Conservation (phyloP, 2,329 filamentous ascomycete genomes). For the Microdochium trichocladiopsis region DNA sequence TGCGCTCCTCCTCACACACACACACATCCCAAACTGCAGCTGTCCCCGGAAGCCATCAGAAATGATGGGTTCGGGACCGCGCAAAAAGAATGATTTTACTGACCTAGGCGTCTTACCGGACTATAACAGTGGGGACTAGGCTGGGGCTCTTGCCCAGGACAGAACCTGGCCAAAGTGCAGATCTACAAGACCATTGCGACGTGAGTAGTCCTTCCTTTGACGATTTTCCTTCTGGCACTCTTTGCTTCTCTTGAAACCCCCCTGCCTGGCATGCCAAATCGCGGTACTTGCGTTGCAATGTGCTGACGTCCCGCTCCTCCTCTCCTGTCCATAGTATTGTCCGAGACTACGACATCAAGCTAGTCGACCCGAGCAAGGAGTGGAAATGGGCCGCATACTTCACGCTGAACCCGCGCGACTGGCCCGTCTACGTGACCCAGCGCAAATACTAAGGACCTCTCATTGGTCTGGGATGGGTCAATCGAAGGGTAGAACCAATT, state of each 20-base stretch:
- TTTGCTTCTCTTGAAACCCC: neutral
- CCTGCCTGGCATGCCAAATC: neutral
- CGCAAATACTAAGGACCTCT: neutral
- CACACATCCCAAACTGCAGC: too few relatives aligned
- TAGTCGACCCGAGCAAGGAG: neutral
- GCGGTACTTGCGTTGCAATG: too few relatives aligned
- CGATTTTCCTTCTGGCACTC: too few relatives aligned
- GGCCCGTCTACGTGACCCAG: neutral
- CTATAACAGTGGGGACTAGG: neutral
- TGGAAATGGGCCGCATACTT: neutral
- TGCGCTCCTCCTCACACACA: neutral
- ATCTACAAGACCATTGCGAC: neutral
- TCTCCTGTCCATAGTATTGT: constrained; percentile 1
- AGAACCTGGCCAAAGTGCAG: neutral
- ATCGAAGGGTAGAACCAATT: too few relatives aligned
- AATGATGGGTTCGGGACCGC: too few relatives aligned
- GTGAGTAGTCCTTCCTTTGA: too few relatives aligned
- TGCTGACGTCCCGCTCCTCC: too few relatives aligned
- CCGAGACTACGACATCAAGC: neutral
- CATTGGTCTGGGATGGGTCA: too few relatives aligned
- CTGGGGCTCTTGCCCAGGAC: neutral
- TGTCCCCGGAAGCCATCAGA: too few relatives aligned
- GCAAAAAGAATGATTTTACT: too few relatives aligned
- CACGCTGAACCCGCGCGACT: neutral
- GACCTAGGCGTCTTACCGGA: neutral